Base-by-base conservation (phyloP, 192 early-diverging fungal species). In the Irineochytrium annulatum region DNA sequence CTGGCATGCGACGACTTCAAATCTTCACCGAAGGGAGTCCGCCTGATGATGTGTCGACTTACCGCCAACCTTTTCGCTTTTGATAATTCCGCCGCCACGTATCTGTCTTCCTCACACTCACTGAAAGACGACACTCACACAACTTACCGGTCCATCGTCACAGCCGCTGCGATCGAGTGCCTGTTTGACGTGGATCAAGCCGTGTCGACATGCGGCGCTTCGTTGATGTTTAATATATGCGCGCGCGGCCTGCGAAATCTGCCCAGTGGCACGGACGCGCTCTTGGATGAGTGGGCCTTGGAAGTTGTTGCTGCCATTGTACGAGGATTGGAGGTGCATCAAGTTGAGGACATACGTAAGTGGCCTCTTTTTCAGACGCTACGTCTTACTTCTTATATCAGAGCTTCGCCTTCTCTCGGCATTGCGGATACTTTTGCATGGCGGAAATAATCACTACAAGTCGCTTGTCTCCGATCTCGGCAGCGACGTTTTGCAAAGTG, bases 261-360 rank as follows among this genome's bases (percentile, higher is more conserved):
- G 3, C 70, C 74, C 13, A 53, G 55, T 13, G 63, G 34, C 6
- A 61, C 2, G 1, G 55, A 61, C 52, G 34, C 60, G 51, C 16
- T 77, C 1, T 81, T 81, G 44, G 86, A 87, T 66, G 87, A 89
- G 31, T 91, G 90, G 90, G 62, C 70, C 24, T 63, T 76, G 16
- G 88, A 91, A 56, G 57, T 87, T 37, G 67, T 83, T 6, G 85
- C 86, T 39, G 90, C 88, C 1, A 67, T 87, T 33, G 62, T 67
- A 0, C 72, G 77, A 16, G 82, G 86, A 11, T 54, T 91, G n/a
- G 75, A 78, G 35, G 34, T 3, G 43, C 71, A 70, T 27, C 59
- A 61, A n/a, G 72, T 76, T 11, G 77, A 82, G 34, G 83, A 85
- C 53, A 86, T 82, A 44, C 66, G 78, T 81, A 57, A 69, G 72